These are phyloP conservation scores for Tieghemostelium lacteum DNA, from an alignment of 78 protist genomes.

Conservation along the genomic window DNA sequence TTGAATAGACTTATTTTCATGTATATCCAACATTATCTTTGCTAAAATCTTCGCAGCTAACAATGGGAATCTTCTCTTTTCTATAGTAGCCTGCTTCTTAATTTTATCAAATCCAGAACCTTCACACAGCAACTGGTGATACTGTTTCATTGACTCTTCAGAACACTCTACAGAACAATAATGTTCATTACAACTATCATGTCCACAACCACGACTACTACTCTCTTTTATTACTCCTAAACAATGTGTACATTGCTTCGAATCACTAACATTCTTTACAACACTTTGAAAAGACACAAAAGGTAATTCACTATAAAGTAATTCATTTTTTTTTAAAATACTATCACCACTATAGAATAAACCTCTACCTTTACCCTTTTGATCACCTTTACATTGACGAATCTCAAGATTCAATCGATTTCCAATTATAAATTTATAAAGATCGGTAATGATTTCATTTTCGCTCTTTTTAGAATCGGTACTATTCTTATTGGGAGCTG, in stretches of 20 bases:
- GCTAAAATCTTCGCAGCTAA: constrained; percentile 43
- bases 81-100: constrained; percentile 13
- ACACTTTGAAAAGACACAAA: constrained; percentile 31
- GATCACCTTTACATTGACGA: not conserved
- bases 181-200: constrained; percentile 10
- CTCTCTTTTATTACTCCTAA: constrained; percentile 4
- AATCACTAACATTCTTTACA: not conserved
- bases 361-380: constrained; percentile 37
- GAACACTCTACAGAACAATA: constrained; percentile 56
- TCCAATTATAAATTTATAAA: constrained; percentile 19
- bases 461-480: not conserved
- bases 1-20: constrained; percentile 23
- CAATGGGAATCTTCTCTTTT: constrained; percentile 68
- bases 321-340: constrained; percentile 2
- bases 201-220: not conserved
- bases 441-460: not conserved
- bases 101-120: constrained; percentile 3
- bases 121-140: constrained; percentile 35
- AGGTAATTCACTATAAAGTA: constrained; percentile 37
- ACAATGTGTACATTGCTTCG: constrained; percentile 6
- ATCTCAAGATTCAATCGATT: constrained; percentile 14
- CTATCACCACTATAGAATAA: not conserved
- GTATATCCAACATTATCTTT: constrained; percentile 35
- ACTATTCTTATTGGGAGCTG: too few relatives aligned
- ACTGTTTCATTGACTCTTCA: constrained; percentile 6